Conservation (phyloP, 1,284 basidiomycete species). For the Calocybe gambosa region DNA sequence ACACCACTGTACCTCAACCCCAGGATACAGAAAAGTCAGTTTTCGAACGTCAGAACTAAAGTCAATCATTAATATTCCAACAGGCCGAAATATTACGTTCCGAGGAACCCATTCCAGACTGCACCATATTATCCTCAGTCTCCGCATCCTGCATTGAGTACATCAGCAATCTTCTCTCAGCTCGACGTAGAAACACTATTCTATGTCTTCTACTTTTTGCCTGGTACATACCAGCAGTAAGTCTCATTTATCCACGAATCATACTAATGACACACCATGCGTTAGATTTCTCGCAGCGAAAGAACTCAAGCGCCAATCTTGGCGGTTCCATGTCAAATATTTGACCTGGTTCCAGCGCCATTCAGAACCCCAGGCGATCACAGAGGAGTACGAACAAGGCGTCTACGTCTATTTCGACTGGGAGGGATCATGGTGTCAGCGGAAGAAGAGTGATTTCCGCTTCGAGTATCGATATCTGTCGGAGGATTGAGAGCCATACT, state of each 20-base stretch:
- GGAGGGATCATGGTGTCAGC: conserved; percentile 97
- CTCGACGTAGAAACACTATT: conserved; percentile 97
- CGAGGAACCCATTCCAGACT: conserved; percentile 87
- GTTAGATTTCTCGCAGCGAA: conserved; percentile 89
- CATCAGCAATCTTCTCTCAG: conserved; percentile 84
- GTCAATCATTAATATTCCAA: conserved; percentile 3
- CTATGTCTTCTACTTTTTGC: conserved; percentile 98
- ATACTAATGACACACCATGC: conserved; percentile 2
- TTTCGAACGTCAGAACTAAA: neutral
- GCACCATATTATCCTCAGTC: conserved; percentile 95
- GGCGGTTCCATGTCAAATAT: conserved; percentile 99
- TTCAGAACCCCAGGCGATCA: conserved; percentile 98
- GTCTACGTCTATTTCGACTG: conserved; percentile 97
- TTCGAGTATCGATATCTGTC: conserved; percentile 92
- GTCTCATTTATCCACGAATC: conserved; percentile 22
- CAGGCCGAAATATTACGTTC: conserved; percentile 95
- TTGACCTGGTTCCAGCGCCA: conserved; percentile 99
- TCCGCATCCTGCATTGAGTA: conserved; percentile 77
- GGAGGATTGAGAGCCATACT: conserved; percentile 54
- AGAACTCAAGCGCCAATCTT: conserved; percentile 96
- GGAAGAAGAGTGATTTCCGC: conserved; percentile 97
- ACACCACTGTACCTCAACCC: conserved; percentile 85
- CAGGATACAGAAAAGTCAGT: conserved; percentile 91
- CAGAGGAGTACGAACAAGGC: conserved; percentile 99
- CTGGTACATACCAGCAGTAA: conserved; percentile 95